Conservation (phyloP, 352 stramenopile genomes). For the Phytophthora kernoviae region DNA sequence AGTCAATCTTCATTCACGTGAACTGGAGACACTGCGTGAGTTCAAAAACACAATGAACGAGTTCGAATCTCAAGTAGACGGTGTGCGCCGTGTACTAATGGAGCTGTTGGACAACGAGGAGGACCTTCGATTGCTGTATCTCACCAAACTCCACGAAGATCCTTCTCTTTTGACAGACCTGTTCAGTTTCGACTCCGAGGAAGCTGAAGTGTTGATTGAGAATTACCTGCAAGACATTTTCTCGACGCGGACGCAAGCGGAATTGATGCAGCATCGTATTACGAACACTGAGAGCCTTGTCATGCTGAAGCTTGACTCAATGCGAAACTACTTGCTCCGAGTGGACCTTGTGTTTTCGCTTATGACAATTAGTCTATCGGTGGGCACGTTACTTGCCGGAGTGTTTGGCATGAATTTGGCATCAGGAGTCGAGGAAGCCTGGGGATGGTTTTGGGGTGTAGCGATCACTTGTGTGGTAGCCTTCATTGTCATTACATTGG, state of each 20-base stretch:
- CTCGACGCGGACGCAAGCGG: slow-evolving; percentile 71
- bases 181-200: slow-evolving; percentile 74
- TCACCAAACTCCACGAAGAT: slow-evolving; percentile 71
- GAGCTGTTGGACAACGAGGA: slow-evolving; percentile 73
- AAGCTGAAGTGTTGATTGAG: slow-evolving; percentile 78
- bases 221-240: slow-evolving; percentile 86
- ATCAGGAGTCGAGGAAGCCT: slow-evolving; percentile 44
- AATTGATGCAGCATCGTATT: slow-evolving; percentile 74
- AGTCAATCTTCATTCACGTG: slow-evolving; percentile 46
- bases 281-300: slow-evolving; percentile 79
- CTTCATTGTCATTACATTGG: slow-evolving; percentile 49
- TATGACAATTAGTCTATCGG: slow-evolving; percentile 59
- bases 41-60: slow-evolving; percentile 80
- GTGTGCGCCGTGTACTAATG: slow-evolving; percentile 66
- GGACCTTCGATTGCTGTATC: slow-evolving; percentile 60
- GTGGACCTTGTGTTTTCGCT: slow-evolving; percentile 81
- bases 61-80: slow-evolving; percentile 71
- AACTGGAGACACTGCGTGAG: slow-evolving; percentile 65
- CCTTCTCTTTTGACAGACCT: slow-evolving; percentile 54
- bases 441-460: slow-evolving; percentile 70
- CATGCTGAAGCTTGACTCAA: slow-evolving; percentile 81
- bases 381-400: slow-evolving; percentile 66
- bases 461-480: slow-evolving; percentile 42
- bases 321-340: slow-evolving; percentile 78
- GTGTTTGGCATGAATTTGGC: slow-evolving; percentile 82